Evolutionary conservation across 805 yeast species (phyloP).

Genomic region (Yamadazyma kitorensis): DNA sequence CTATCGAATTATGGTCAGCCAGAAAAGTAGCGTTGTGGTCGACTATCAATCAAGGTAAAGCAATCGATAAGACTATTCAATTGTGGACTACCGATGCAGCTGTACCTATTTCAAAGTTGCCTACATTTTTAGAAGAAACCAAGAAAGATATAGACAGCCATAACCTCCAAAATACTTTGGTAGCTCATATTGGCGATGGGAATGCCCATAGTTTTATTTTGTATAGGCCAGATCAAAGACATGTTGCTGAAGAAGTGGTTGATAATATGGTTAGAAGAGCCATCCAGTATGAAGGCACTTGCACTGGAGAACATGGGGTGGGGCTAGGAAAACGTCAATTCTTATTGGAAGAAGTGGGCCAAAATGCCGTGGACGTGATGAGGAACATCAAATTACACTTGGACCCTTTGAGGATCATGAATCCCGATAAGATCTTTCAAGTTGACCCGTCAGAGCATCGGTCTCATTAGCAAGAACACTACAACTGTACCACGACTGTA

Average conservation of each 20-base stretch:
- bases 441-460: conserved; percentile 52
- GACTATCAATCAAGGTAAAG: conserved; percentile 33
- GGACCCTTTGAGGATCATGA: conserved; percentile 68
- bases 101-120: conserved; percentile 69
- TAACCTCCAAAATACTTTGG: conserved; percentile 54
- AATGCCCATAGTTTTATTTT: conserved; percentile 70
- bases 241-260: conserved; percentile 34
- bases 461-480: no score
- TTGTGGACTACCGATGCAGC: conserved; percentile 81
- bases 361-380: conserved; percentile 65
- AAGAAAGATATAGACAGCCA: conserved; percentile 54
- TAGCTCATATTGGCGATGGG: conserved; percentile 86
- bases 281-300: conserved; percentile 59
- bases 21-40: conserved; percentile 58
- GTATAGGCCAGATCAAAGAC: conserved; percentile 50
- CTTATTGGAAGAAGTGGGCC: conserved; percentile 61
- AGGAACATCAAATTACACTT: conserved; percentile 64
- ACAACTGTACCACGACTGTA: no score
- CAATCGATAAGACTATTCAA: conserved; percentile 40
- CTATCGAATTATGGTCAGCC: conserved; percentile 71
- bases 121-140: conserved; percentile 60
- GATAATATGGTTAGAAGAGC: conserved; percentile 27
- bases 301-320: conserved; percentile 85
- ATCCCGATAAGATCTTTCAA: conserved; percentile 74
- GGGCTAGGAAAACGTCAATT: conserved; percentile 72